Evolutionary conservation across 495 filamentous ascomycete species (phyloP).

Genomic region (Articulospora tetracladia): DNA sequence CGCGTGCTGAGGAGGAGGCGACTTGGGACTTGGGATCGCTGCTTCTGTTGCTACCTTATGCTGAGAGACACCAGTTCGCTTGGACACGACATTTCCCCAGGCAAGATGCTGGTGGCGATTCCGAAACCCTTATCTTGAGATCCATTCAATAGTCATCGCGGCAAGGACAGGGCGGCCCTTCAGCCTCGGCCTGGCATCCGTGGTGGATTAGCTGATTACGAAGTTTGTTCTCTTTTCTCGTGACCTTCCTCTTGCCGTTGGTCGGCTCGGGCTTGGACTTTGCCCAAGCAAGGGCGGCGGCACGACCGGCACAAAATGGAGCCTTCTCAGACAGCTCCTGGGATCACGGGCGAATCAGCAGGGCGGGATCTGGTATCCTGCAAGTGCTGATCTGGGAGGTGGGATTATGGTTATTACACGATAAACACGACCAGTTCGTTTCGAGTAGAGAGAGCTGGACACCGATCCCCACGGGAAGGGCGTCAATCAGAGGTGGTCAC

Average conservation of each 20-base stretch:
- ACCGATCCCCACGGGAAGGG: not conserved
- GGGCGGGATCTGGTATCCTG: not conserved
- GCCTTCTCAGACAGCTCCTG: not conserved
- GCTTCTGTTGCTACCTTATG: not conserved
- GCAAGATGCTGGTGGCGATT: not conserved
- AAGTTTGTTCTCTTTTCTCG: not conserved
- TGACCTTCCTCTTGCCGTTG: conserved; percentile 4
- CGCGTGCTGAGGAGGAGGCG: not conserved
- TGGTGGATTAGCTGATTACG: not conserved
- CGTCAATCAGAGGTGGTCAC: too few species aligned
- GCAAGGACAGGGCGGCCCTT: not conserved
- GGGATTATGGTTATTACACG: not conserved
- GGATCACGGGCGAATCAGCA: not conserved
- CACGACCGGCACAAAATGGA: conserved; percentile 8
- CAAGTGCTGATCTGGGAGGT: not conserved
- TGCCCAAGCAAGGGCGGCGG: conserved; percentile 1
- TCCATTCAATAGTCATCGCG: not conserved
- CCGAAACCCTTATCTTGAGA: conserved; percentile 2
- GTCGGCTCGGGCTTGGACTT: not conserved
- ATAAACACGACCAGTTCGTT: too few species aligned
- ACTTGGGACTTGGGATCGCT: not conserved
- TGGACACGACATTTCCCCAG: not conserved
- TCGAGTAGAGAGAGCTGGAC: too few species aligned
- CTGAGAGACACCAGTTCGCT: not conserved
- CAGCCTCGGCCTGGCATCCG: not conserved